phyloP scores from a whole-genome alignment of 2,329 filamentous ascomycete genomes.

The Fusarium sp. region DNA sequence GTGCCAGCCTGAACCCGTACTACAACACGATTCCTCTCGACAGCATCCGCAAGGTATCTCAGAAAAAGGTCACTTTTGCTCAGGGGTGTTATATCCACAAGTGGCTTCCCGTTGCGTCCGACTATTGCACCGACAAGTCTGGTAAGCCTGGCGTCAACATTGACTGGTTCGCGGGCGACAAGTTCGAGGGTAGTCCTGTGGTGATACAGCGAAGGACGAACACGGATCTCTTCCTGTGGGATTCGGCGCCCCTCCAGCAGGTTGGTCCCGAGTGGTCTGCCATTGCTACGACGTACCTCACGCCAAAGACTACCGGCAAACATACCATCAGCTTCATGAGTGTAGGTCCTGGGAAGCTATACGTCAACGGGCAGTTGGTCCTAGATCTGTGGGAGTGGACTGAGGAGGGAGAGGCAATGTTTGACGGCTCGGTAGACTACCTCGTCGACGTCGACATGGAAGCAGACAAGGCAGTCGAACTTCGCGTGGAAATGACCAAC shows the following conservation, averaged over 20 bases:
- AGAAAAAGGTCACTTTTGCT: conserved; percentile 69
- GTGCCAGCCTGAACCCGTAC: conserved; percentile 76
- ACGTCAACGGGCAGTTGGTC: conserved; percentile 68
- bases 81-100: conserved; percentile 46
- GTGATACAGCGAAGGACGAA: conserved; percentile 70
- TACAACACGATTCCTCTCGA: conserved; percentile 73
- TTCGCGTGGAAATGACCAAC: conserved; percentile 67
- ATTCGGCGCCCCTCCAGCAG: conserved; percentile 71
- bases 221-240: conserved; percentile 78
- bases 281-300: conserved; percentile 70
- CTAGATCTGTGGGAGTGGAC: conserved; percentile 78
- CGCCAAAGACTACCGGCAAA: conserved; percentile 67
- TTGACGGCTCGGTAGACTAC: conserved; percentile 74
- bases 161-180: conserved; percentile 74
- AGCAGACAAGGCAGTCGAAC: conserved; percentile 68
- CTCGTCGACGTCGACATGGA: conserved; percentile 70
- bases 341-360: conserved; percentile 73
- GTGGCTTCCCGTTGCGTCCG: conserved; percentile 44
- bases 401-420: conserved; percentile 77
- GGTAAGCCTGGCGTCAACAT: conserved; percentile 72
- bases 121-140: conserved; percentile 47
- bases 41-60: conserved; percentile 67
- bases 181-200: conserved; percentile 68
- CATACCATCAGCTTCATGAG: conserved; percentile 77
- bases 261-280: conserved; percentile 74